phyloP scores from a whole-genome alignment of 495 filamentous ascomycete species.

The Hypoxylon lienhwacheense region DNA sequence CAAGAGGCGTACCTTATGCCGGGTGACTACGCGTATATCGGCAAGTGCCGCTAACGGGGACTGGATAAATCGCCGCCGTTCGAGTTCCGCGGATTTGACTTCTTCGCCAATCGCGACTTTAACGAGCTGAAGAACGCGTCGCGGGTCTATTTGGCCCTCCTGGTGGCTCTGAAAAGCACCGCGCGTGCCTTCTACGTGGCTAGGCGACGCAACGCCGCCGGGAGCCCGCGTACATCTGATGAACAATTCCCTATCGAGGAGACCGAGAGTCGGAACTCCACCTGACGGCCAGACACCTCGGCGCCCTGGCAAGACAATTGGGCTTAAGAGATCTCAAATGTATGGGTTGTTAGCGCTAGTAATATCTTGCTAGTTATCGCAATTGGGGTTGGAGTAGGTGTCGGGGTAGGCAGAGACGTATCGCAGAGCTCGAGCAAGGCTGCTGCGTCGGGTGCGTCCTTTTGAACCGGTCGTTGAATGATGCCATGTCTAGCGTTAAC shows the following conservation, averaged over 20 bases:
- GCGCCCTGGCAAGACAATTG: slow-evolving; percentile 24
- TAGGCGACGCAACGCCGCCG: slow-evolving; percentile 37
- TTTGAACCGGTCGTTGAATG: too few species aligned
- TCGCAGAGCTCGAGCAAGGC: slow-evolving; percentile 5
- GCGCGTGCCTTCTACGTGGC: slow-evolving; percentile 34
- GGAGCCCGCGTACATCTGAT: slow-evolving; percentile 25
- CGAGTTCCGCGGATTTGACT: slow-evolving; percentile 39
- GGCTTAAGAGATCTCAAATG: slow-evolving; percentile 30
- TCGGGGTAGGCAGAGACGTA: slow-evolving; percentile 32
- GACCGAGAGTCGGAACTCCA: not conserved
- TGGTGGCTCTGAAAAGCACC: slow-evolving; percentile 16
- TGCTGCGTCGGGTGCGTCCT: not conserved
- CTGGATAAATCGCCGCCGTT: slow-evolving; percentile 14
- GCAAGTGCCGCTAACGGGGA: not conserved
- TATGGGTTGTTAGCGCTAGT: slow-evolving; percentile 39
- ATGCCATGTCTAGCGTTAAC: too few species aligned
- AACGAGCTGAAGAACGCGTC: slow-evolving; percentile 37
- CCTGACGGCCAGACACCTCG: not conserved
- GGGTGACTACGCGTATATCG: slow-evolving; percentile 6
- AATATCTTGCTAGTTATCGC: slow-evolving; percentile 40
- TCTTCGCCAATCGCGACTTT: slow-evolving; percentile 37
- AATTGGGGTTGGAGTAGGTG: slow-evolving; percentile 45
- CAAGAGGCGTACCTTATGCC: not conserved
- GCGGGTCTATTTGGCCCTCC: slow-evolving; percentile 32
- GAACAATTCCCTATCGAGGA: slow-evolving; percentile 1